Evolutionary conservation across 768 basidiomycete genomes (phyloP).

Genomic region (Boletus huronensis): DNA sequence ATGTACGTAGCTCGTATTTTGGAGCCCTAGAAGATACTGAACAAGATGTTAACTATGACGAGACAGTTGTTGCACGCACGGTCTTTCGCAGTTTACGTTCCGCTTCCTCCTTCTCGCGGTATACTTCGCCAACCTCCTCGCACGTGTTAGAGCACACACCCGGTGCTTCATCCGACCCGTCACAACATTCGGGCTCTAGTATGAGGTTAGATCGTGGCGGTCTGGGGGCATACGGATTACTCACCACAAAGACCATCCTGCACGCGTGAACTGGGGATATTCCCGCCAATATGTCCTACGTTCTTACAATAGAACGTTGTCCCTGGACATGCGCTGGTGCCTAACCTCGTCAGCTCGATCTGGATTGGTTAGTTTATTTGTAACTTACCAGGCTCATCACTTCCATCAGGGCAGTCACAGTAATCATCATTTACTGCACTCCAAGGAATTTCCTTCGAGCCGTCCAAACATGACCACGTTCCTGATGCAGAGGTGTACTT

Average conservation of each 20-base stretch:
- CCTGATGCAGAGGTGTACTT: constrained; percentile 51
- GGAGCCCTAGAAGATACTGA: constrained; percentile 55
- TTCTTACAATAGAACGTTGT: constrained; percentile 82
- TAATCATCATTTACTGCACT: constrained; percentile 88
- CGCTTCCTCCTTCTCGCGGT: constrained; percentile 66
- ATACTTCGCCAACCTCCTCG: constrained; percentile 64
- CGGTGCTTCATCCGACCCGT: constrained; percentile 87
- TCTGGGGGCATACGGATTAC: constrained; percentile 23
- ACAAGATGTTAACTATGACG: background rate
- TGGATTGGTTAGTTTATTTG: constrained; percentile 4
- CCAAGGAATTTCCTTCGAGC: constrained; percentile 75
- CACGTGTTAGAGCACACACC: constrained; percentile 82
- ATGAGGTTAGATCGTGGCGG: constrained; percentile 11
- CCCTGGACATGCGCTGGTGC: constrained; percentile 81
- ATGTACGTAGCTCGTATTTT: constrained; percentile 92
- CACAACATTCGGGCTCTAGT: constrained; percentile 88
- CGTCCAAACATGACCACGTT: constrained; percentile 79
- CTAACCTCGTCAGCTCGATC: constrained; percentile 35
- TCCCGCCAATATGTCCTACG: constrained; percentile 79
- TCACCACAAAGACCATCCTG: constrained; percentile 91
- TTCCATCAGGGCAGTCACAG: constrained; percentile 93
- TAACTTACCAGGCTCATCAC: constrained; percentile 81
- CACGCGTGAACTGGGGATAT: constrained; percentile 77
- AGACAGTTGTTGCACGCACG: constrained; percentile 39
- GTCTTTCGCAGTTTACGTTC: constrained; percentile 78